Percentiles rank a stretch among this genome's conserved stretches.
These are phyloP conservation scores for Dryas drummondii DNA, from an alignment of 306 rosid species.

Conservation along the genomic window DNA sequence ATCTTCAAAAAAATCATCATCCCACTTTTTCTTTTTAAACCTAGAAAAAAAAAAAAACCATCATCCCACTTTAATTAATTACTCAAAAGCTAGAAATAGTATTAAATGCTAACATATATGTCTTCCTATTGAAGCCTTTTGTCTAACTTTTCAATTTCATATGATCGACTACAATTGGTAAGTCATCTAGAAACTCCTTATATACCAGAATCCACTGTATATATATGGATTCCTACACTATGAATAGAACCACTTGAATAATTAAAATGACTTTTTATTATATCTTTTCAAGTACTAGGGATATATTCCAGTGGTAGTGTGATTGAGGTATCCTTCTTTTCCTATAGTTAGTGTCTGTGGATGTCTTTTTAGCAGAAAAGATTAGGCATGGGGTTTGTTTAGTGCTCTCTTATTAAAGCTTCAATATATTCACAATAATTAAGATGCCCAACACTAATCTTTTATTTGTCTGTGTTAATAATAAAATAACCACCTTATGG, in stretches of 20 bases:
- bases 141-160: background rate
- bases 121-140: background rate
- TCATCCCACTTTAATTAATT: no score
- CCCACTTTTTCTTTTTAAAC: no score
- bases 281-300: conserved; percentile 10
- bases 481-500: conserved; percentile 8
- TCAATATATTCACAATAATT: background rate
- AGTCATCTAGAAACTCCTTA: conserved; percentile 17
- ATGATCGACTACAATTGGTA: conserved; percentile 5
- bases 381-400: conserved; percentile 7
- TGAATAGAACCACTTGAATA: conserved; percentile 8
- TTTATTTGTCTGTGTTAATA: background rate
- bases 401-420: background rate
- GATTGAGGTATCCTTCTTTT: background rate
- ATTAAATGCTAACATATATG: background rate
- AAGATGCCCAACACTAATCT: background rate
- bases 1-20: no score
- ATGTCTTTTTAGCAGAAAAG: background rate
- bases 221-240: background rate
- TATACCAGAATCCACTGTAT: no score
- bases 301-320: conserved; percentile 3
- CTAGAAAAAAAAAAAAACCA: no score
- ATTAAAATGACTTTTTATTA: conserved; percentile 15
- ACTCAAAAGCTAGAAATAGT: no score
- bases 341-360: background rate